These are phyloP conservation scores for Globisporangium megalacanthum DNA, from an alignment of 352 stramenopile species.

Conservation along the genomic window DNA sequence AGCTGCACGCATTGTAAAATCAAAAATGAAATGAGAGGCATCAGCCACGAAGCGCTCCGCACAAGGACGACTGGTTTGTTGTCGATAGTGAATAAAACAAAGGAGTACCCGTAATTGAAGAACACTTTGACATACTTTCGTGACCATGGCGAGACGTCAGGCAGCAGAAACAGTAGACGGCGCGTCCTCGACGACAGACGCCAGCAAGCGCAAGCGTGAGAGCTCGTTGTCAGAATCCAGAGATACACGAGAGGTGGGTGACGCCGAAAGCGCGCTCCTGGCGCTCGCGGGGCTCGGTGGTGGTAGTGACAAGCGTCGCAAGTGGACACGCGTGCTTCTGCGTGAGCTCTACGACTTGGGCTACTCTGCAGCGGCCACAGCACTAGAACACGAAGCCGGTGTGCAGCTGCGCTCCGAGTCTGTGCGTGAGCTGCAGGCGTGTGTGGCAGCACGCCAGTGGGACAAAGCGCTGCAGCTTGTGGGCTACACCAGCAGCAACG, in stretches of 20 bases:
- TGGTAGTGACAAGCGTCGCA: constrained; percentile 21
- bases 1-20: constrained; percentile 5
- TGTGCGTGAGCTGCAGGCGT: constrained; percentile 47
- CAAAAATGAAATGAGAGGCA: not conserved
- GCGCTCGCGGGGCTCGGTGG: not conserved
- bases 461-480: constrained; percentile 49
- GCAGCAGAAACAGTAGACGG: not conserved
- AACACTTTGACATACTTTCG: too few species aligned
- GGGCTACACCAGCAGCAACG: not conserved
- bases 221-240: too few species aligned
- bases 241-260: too few species aligned
- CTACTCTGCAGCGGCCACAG: constrained; percentile 28
- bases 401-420: constrained; percentile 47
- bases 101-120: not conserved
- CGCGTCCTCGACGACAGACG: constrained; percentile 11
- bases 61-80: not conserved
- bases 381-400: constrained; percentile 47
- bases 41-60: not conserved
- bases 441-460: constrained; percentile 38
- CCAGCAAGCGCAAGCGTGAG: constrained; percentile 26
- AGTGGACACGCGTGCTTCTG: constrained; percentile 68
- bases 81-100: not conserved
- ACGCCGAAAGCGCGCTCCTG: constrained; percentile 6
- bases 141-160: not conserved
- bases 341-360: constrained; percentile 75